Conservation (phyloP, 2,329 filamentous ascomycete genomes). For the Pseudocercospora pini-densiflorae region DNA sequence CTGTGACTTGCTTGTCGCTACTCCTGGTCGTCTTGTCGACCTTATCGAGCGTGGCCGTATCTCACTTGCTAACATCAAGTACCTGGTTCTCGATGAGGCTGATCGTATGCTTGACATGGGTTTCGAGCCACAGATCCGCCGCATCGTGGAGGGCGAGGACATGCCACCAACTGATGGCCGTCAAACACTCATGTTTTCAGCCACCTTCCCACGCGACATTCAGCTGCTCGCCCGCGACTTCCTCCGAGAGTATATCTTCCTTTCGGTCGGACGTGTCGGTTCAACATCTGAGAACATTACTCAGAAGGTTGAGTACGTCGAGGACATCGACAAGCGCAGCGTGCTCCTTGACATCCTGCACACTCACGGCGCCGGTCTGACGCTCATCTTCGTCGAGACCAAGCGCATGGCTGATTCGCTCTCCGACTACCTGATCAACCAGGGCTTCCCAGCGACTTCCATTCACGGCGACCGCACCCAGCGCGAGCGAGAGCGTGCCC, state of each 20-base stretch:
- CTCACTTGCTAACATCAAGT: conserved; percentile 98
- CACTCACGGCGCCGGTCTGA: conserved; percentile 86
- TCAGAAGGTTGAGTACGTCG: conserved; percentile 97
- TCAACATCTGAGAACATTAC: conserved; percentile 99
- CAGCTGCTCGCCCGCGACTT: conserved; percentile 99
- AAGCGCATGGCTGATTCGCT: conserved; percentile 99
- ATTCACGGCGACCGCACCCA: conserved; percentile 99
- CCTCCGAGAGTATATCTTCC: conserved; percentile 98
- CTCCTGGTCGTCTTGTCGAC: conserved; percentile 95
- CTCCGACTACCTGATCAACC: conserved; percentile 98
- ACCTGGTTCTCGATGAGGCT: conserved; percentile 97
- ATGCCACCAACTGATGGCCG: conserved; percentile 85
- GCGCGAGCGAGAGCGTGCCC: conserved; percentile 95
- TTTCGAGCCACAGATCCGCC: conserved; percentile 99
- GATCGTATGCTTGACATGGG: conserved; percentile 99
- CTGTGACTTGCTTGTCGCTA: conserved; percentile 95
- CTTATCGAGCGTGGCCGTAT: conserved; percentile 98
- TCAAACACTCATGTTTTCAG: conserved; percentile 99
- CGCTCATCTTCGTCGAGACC: conserved; percentile 97
- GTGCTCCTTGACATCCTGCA: conserved; percentile 97
- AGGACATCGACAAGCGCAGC: conserved; percentile 96
- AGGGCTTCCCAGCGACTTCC: conserved; percentile 96
- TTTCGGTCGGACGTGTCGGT: conserved; percentile 97
- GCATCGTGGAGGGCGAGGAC: conserved; percentile 97
- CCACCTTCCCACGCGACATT: conserved; percentile 98